Conservation (phyloP, 306 rosid species). For the Coriaria nepalensis region DNA sequence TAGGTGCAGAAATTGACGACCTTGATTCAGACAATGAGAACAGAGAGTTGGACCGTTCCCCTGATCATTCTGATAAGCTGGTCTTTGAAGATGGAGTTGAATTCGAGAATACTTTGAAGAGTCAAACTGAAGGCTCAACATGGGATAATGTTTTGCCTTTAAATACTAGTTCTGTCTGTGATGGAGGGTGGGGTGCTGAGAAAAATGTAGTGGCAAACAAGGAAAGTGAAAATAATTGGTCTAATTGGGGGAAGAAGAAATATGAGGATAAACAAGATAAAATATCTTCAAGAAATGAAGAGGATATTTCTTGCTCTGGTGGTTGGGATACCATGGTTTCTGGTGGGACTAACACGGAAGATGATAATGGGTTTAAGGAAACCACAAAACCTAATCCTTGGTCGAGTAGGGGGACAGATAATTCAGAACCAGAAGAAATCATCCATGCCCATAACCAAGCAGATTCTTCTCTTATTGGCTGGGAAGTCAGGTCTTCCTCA, state of each 20-base stretch:
- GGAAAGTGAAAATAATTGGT: conserved; percentile 9
- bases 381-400: background rate
- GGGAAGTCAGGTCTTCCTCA: conserved; percentile 3
- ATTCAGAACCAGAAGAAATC: conserved; percentile 12
- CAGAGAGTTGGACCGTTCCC: conserved; percentile 38
- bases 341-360: background rate
- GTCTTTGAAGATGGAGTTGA: conserved; percentile 58
- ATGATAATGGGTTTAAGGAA: background rate
- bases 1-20: conserved; percentile 74
- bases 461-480: conserved; percentile 11
- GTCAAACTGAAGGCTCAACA: conserved; percentile 16
- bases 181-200: conserved; percentile 10
- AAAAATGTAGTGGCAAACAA: conserved; percentile 8
- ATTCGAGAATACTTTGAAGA: conserved; percentile 15
- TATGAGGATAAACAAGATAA: background rate
- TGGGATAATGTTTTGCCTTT: conserved; percentile 23
- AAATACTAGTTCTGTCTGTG: conserved; percentile 5
- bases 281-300: conserved; percentile 3
- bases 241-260: conserved; percentile 9
- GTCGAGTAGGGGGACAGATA: conserved; percentile 8
- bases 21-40: conserved; percentile 37
- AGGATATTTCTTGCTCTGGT: conserved; percentile 10
- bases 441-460: conserved; percentile 9
- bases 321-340: conserved; percentile 20
- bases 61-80: conserved; percentile 50